Percentiles rank a stretch among this genome's conserved stretches.
Conservation (phyloP, 2,329 filamentous ascomycete genomes). For the Fusarium xylarioides region DNA sequence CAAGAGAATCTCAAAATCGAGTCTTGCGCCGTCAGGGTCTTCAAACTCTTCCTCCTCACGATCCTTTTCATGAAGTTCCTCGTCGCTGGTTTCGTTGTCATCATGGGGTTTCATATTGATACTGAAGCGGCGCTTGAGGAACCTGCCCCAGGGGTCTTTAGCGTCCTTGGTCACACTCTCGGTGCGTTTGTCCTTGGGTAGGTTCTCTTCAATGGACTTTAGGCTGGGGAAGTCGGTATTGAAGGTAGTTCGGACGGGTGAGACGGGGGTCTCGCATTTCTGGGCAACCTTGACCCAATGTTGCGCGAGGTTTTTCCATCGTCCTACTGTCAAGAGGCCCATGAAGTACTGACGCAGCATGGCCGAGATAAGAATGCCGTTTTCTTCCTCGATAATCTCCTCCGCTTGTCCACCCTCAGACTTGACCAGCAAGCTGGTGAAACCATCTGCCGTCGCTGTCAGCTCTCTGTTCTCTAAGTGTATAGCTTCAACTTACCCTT, state of each 20-base stretch:
- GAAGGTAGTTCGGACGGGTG: slow-evolving; percentile 42
- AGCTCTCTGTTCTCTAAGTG: not conserved
- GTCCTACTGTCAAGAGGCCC: slow-evolving; percentile 80
- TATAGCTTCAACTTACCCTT: slow-evolving; percentile 59
- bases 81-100: slow-evolving; percentile 55
- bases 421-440: slow-evolving; percentile 76
- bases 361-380: slow-evolving; percentile 84
- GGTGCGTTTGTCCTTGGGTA: slow-evolving; percentile 32
- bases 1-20: slow-evolving; percentile 68
- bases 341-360: slow-evolving; percentile 93
- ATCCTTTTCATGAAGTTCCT: slow-evolving; percentile 41
- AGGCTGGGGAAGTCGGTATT: slow-evolving; percentile 36
- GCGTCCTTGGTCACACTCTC: slow-evolving; percentile 32
- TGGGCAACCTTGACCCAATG: slow-evolving; percentile 75
- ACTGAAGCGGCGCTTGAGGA: slow-evolving; percentile 49
- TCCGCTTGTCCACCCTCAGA: slow-evolving; percentile 79
- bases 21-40: slow-evolving; percentile 50
- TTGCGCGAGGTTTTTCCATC: slow-evolving; percentile 77
- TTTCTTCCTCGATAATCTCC: slow-evolving; percentile 85
- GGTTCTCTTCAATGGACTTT: slow-evolving; percentile 32
- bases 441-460: slow-evolving; percentile 69
- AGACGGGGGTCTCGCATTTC: slow-evolving; percentile 63
- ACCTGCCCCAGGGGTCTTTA: slow-evolving; percentile 48
- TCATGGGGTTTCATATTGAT: slow-evolving; percentile 47
- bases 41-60: slow-evolving; percentile 44